phyloP scores from a whole-genome alignment of 495 filamentous ascomycete genomes.

The Aspergillus asperescens region DNA sequence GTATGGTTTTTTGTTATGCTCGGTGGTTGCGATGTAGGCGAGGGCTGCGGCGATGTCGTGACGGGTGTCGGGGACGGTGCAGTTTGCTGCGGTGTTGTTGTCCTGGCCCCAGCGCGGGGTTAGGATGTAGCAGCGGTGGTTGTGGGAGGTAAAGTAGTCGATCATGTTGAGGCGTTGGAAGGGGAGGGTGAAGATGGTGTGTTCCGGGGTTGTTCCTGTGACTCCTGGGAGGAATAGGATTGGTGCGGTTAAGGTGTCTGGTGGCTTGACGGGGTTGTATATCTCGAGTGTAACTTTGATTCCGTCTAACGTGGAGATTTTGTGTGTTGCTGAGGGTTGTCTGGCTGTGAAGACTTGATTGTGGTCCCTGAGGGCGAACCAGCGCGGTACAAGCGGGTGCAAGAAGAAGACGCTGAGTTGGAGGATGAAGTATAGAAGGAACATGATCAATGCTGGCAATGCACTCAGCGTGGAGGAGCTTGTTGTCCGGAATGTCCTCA shows the following conservation, averaged over 20 bases:
- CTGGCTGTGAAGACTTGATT: not conserved
- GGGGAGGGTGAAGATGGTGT: slow-evolving; percentile 60
- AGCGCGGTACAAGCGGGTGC: slow-evolving; percentile 39
- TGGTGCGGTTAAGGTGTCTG: not conserved
- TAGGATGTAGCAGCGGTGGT: slow-evolving; percentile 53
- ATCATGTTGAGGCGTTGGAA: slow-evolving; percentile 61
- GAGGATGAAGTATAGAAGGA: slow-evolving; percentile 50
- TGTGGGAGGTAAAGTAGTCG: slow-evolving; percentile 57
- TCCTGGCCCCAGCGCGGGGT: slow-evolving; percentile 58
- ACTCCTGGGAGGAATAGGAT: slow-evolving; percentile 41
- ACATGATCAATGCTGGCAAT: slow-evolving; percentile 1
- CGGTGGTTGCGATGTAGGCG: slow-evolving; percentile 44
- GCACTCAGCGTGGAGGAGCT: not conserved
- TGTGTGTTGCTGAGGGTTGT: not conserved
- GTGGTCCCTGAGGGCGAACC: slow-evolving; percentile 1
- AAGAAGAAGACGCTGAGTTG: slow-evolving; percentile 53
- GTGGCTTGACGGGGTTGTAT: slow-evolving; percentile 2
- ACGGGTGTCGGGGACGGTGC: slow-evolving; percentile 58
- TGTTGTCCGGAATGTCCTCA: slow-evolving; percentile 45
- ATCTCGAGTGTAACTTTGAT: not conserved
- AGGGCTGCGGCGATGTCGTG: slow-evolving; percentile 57
- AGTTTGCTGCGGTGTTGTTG: slow-evolving; percentile 46
- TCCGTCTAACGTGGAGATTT: not conserved
- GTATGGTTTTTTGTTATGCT: slow-evolving; percentile 40
- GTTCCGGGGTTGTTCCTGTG: slow-evolving; percentile 57